phyloP scores from a whole-genome alignment of 1,139 yeast genomes.

The Hemisphaericaspora subhashii region DNA sequence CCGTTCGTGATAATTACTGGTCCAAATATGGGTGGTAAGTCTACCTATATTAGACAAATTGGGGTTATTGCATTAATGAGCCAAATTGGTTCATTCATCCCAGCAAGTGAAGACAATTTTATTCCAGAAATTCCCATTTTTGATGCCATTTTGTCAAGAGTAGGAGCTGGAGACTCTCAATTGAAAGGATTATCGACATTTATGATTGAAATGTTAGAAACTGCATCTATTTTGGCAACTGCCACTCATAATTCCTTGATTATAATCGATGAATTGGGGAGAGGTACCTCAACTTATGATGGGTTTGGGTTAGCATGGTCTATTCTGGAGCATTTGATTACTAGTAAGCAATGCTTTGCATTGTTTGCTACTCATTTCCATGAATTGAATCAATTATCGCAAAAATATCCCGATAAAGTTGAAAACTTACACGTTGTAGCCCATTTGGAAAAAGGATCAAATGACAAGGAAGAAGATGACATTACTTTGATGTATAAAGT shows the following conservation, averaged over 20 bases:
- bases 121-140: constrained; percentile 77
- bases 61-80: constrained; percentile 90
- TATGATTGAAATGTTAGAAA: constrained; percentile 98
- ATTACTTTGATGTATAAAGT: constrained; percentile 88
- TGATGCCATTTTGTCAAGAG: constrained; percentile 91
- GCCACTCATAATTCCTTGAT: constrained; percentile 84
- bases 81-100: constrained; percentile 91
- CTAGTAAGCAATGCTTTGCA: constrained; percentile 70
- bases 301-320: constrained; percentile 99
- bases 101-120: constrained; percentile 39
- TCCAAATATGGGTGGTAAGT: constrained; percentile 98
- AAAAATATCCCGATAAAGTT: constrained; percentile 55
- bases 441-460: constrained; percentile 56
- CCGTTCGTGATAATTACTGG: constrained; percentile 90
- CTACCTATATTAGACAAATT: constrained; percentile 88
- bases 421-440: constrained; percentile 92
- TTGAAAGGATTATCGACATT: constrained; percentile 94
- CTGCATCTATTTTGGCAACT: constrained; percentile 84
- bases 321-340: constrained; percentile 81
- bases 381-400: constrained; percentile 80
- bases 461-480: constrained; percentile 50
- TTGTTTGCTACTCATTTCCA: constrained; percentile 97
- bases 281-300: constrained; percentile 96
- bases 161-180: constrained; percentile 99
- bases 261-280: constrained; percentile 91